phyloP scores from a whole-genome alignment of 2,329 filamentous ascomycete species.

The Penicillium sp. region DNA sequence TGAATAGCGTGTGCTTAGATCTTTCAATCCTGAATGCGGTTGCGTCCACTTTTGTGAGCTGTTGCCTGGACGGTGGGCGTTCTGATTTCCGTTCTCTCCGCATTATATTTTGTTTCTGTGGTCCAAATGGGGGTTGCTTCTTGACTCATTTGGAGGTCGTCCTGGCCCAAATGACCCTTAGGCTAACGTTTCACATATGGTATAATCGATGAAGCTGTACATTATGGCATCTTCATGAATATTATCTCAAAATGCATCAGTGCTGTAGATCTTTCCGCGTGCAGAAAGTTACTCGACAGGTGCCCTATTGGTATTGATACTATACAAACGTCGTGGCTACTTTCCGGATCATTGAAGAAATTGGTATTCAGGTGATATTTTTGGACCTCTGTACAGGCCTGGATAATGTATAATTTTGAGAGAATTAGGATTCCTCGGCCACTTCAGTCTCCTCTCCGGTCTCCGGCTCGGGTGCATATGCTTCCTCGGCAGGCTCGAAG shows the following conservation, averaged over 20 bases:
- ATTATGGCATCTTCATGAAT: constrained; percentile 15
- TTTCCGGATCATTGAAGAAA: constrained; percentile 37
- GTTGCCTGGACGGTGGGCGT: constrained; percentile 16
- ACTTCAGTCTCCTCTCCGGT: constrained; percentile 2
- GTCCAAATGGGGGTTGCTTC: constrained; percentile 12
- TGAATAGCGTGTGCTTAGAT: constrained; percentile 35
- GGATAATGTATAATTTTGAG: not conserved
- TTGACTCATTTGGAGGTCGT: constrained; percentile 10
- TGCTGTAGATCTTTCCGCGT: not conserved
- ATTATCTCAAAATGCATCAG: not conserved
- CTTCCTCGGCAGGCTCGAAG: constrained; percentile 48
- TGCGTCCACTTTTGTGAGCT: constrained; percentile 17
- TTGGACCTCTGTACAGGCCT: not conserved
- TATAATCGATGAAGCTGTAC: constrained; percentile 25
- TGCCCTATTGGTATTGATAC: not conserved
- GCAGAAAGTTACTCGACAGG: not conserved
- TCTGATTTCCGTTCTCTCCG: constrained; percentile 20
- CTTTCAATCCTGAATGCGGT: constrained; percentile 18
- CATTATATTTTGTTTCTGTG: constrained; percentile 19
- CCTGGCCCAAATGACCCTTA: constrained; percentile 8
- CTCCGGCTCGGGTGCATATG: constrained; percentile 29
- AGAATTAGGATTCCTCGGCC: not conserved
- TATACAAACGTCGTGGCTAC: not conserved
- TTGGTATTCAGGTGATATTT: constrained; percentile 44
- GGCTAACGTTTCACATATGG: constrained; percentile 19